These are phyloP conservation scores for Daedalea quercina DNA, from an alignment of 768 basidiomycete genomes.

Conservation along the genomic window DNA sequence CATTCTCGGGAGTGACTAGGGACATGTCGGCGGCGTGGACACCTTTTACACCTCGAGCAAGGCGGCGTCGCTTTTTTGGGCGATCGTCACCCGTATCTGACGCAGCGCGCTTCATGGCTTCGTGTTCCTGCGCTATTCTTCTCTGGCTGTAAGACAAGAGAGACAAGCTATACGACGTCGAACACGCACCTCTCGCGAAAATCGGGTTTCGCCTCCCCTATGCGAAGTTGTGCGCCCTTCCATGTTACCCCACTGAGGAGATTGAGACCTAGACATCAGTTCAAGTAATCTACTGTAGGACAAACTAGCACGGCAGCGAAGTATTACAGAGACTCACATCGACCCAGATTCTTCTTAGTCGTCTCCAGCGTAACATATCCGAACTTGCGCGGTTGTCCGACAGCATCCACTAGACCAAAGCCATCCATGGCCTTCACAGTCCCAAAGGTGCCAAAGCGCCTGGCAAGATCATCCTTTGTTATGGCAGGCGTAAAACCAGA, in stretches of 20 bases:
- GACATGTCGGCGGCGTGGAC: constrained; percentile 57
- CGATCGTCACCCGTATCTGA: constrained; percentile 23
- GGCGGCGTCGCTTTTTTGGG: constrained; percentile 37
- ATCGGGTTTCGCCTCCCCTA: constrained; percentile 80
- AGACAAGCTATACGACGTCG: neutral
- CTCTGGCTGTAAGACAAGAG: neutral
- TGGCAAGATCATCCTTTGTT: constrained; percentile 45
- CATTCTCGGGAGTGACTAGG: constrained; percentile 54
- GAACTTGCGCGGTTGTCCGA: constrained; percentile 65
- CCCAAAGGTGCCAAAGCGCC: constrained; percentile 60
- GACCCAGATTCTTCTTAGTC: constrained; percentile 48
- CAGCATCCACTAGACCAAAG: constrained; percentile 53
- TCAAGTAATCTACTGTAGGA: neutral
- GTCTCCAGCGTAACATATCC: constrained; percentile 70
- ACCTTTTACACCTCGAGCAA: constrained; percentile 29
- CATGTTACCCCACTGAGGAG: constrained; percentile 75
- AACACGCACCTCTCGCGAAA: constrained; percentile 50
- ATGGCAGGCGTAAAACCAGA: constrained; percentile 71
- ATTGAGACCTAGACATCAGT: constrained; percentile 50
- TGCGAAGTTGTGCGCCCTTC: constrained; percentile 81
- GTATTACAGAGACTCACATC: constrained; percentile 43
- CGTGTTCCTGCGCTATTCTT: constrained; percentile 33
- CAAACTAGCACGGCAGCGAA: neutral
- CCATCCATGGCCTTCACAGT: constrained; percentile 64
- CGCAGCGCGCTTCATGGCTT: constrained; percentile 15